Evolutionary conservation across 345 rosid genomes (phyloP), one percentile per base, ranked within the genome.

Genomic region (Noccaea caerulescens): DNA sequence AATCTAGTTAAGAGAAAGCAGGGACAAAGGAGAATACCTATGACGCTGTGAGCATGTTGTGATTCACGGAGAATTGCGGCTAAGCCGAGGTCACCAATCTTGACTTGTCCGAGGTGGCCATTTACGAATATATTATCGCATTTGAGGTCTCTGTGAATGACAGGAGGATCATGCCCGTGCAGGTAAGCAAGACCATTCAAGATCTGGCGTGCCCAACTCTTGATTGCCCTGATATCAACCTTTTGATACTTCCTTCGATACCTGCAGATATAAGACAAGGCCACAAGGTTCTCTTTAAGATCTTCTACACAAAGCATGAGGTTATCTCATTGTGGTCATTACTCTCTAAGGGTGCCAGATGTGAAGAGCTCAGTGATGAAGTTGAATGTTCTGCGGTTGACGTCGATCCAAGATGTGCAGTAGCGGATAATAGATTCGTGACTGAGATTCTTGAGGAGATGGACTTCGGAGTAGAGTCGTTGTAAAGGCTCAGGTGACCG

Each of bases 351-450:
- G 67, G 92, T 87, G 77, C 99, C 99, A 25, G 99, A 94, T 41
- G 99, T 89, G 84, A 91, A 86, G 63, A 94, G 78, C 76, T 94
- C 99, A 8, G 96, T 91, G 77, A 94, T 91, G 84, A 94, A 89
- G 80, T 94, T 94, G 78, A 94, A 91, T 27, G 93, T 89, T 74
- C 86, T 80, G 11, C 84, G 82, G 58, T 85, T 76, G 43, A 84
- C 82, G 56, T 94, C 90, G 57, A 89, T 86, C 99, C 99, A 94
- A 8, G 90, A 89, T 0, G 86, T 13, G 61, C 79, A 88, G 80
- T 82, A 88, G 58, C 79, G 82, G 23, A 94, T 85, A 67, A 94
- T 89, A 41, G 91, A 91, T 4, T 88, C 87, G 66, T 89, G 90
- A 33, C 81, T 81, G 76, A 91, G 90, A 57, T 77, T 84, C 82